Conservation (phyloP, 331 rosid genomes). For the Quercus lobata region DNA sequence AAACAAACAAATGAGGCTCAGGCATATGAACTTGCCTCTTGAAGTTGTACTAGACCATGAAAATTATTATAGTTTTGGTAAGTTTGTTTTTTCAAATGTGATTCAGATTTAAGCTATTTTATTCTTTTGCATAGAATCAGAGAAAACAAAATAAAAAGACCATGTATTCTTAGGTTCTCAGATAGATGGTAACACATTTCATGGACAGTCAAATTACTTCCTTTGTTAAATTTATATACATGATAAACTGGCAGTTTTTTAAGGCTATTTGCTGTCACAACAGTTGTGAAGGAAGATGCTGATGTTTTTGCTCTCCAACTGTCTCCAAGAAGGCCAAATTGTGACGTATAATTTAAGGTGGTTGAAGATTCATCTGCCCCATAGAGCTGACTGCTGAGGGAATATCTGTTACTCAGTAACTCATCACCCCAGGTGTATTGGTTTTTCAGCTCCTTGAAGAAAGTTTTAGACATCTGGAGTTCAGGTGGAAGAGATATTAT, state of each 20-base stretch:
- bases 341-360: background rate
- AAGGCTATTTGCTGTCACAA: background rate
- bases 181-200: background rate
- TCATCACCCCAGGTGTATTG: background rate
- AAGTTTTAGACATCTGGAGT: background rate
- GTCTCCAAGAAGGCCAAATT: no score
- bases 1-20: conserved; percentile 22
- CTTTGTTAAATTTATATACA: background rate
- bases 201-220: background rate
- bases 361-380: no score
- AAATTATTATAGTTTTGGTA: background rate
- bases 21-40: conserved; percentile 31
- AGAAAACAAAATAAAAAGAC: background rate
- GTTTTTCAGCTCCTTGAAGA: background rate
- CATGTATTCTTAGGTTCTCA: background rate
- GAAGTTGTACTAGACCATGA: background rate
- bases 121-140: background rate
- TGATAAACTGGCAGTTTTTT: background rate
- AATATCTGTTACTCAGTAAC: background rate
- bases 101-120: background rate
- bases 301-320: background rate
- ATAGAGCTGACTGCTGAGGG: background rate
- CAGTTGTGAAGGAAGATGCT: background rate
- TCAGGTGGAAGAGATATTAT: background rate
- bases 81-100: background rate